Conservation (phyloP, 768 basidiomycete genomes). For the Lactarius quietus region DNA sequence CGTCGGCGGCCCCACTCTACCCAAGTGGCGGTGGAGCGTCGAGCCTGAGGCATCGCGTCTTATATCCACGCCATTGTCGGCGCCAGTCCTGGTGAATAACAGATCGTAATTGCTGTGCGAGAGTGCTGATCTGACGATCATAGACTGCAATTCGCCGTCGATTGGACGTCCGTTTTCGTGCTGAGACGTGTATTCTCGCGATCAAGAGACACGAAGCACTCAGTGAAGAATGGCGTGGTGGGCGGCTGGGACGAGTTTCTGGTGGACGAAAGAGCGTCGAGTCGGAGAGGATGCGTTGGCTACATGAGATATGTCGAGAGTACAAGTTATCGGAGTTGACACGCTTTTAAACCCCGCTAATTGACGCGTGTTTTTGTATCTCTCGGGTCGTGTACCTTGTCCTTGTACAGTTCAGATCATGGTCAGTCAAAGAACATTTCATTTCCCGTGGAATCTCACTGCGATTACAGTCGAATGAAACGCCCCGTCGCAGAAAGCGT, state of each 20-base stretch:
- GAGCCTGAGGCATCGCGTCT: constrained; percentile 1
- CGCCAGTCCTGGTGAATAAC: constrained; percentile 8
- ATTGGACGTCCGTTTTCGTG: constrained; percentile 45
- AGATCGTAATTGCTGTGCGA: constrained; percentile 5
- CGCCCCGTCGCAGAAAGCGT: constrained; percentile 27
- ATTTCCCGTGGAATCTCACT: not conserved
- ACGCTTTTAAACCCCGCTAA: constrained; percentile 26
- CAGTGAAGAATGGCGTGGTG: constrained; percentile 28
- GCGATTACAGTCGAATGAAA: constrained; percentile 16
- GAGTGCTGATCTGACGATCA: not conserved
- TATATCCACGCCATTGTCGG: not conserved
- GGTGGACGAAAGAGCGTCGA: constrained; percentile 35
- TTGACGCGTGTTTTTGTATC: constrained; percentile 16
- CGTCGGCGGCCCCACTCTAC: constrained; percentile 30
- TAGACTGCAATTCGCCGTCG: constrained; percentile 43
- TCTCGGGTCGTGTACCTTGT: too few species aligned
- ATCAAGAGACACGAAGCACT: constrained; percentile 41
- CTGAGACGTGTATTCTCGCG: constrained; percentile 51
- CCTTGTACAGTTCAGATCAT: not conserved
- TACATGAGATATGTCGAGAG: constrained; percentile 52
- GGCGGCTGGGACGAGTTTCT: constrained; percentile 21
- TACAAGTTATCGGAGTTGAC: constrained; percentile 26
- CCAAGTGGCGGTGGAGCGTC: constrained; percentile 24
- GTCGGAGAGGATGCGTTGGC: constrained; percentile 46
- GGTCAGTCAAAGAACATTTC: not conserved